Base-by-base conservation (phyloP, 768 basidiomycete species). In the Amanita subjunquillea region DNA sequence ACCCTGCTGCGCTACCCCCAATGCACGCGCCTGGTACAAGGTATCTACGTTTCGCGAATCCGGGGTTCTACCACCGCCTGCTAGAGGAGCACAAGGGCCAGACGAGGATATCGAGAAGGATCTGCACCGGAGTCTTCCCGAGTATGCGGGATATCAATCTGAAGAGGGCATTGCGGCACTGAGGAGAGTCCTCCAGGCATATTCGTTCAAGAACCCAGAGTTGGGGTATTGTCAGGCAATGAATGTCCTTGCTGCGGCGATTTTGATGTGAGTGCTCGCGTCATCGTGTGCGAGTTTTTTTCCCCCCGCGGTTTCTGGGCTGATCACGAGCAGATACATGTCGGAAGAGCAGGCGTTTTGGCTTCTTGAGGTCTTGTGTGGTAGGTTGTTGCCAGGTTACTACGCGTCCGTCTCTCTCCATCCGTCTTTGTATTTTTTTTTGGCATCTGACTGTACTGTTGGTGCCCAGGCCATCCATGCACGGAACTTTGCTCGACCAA, bases 51-150 rank as follows among this genome's bases (percentile, higher is more conserved):
- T 92, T 85, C 61, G 74, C 81, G 42, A 85, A 93, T 57, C 92
- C 90, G 90, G n/a, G 92, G 7, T 76, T 78, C 50, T 99, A 96
- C 64, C 75, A 80, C 10, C 72, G 74, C 6, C 73, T 98, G 13
- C 68, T 97, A 4, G 76, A 80, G 50, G 82, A 90, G 49, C 83
- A 92, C 65, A 74, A 76, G 54, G 93, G 91, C 6, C 78, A 82
- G 54, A 84, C 80, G 96, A 99, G 63, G 96, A 99, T 64, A 99
- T 99, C 40, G 96, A 98, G 72, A 99, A 99, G 66, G 96, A 99
- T 65, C 68, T 99, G 25, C 94, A 96, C 67, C 77, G 96, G 34
- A 93, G 91, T 71, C 70, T 99, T 52, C 96, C 96, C 0, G 96
- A 99, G 64, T 99, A 97, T 66, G 85, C 91, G 15, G 96, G 92